A percentile compares a stretch with the other conserved stretches of the same genome.
Conservation (phyloP, 139 green algal genomes). For the Dunaliella primolecta region DNA sequence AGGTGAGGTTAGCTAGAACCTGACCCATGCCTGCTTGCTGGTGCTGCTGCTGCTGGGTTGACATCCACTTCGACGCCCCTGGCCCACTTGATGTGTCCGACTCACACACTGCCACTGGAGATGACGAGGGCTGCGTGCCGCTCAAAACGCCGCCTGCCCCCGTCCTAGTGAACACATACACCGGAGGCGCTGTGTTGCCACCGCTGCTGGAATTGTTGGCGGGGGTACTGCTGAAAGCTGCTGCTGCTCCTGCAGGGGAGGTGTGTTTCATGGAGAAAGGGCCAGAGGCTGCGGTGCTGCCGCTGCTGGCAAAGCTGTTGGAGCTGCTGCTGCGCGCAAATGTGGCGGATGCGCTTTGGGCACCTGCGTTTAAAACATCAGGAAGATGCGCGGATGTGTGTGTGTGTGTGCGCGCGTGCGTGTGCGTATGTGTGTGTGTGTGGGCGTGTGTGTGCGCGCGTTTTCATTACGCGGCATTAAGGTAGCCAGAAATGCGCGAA, state of each 20-base stretch:
- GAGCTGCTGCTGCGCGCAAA: not conserved
- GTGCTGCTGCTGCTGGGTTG: not conserved
- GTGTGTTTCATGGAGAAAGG: not conserved
- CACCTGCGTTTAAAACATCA: no score
- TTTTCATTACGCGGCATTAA: no score
- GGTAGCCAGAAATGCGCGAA: no score
- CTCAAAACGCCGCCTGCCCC: not conserved
- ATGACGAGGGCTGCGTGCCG: not conserved
- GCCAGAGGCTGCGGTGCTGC: no score
- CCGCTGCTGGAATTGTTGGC: not conserved
- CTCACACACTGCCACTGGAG: not conserved
- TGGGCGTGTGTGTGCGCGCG: not conserved
- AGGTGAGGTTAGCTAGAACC: not conserved
- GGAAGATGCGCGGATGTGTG: not conserved
- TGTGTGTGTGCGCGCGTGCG: not conserved
- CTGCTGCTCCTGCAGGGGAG: not conserved
- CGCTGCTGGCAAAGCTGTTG: not conserved
- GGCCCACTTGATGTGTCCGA: no score
- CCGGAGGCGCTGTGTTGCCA: not conserved
- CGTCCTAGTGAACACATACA: not conserved
- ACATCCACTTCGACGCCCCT: no score
- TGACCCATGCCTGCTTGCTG: not conserved
- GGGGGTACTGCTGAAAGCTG: no score
- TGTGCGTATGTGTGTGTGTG: not conserved
- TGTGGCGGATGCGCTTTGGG: no score